phyloP scores from a whole-genome alignment of 495 filamentous ascomycete species.

The Lepraria neglecta region DNA sequence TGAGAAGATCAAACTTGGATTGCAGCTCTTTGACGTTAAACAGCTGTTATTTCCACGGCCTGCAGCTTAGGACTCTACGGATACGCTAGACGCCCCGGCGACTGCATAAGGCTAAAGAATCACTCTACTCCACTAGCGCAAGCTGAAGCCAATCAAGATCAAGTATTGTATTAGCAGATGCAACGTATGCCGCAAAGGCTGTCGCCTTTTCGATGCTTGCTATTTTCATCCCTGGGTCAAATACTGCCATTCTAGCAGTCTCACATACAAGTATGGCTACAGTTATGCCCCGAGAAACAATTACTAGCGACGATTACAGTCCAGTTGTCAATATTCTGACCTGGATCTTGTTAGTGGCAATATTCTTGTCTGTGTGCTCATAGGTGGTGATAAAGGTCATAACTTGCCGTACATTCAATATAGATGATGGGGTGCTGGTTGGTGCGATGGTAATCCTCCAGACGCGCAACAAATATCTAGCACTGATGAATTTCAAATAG shows the following conservation, averaged over 20 bases:
- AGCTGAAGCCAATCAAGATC: no score
- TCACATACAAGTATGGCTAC: not conserved
- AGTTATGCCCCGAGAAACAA: not conserved
- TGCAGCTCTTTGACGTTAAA: not conserved
- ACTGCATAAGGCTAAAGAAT: no score
- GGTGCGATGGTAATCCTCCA: slow-evolving; percentile 14
- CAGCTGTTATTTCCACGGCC: not conserved
- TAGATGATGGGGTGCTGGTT: slow-evolving; percentile 15
- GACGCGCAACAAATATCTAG: no score
- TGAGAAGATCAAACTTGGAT: not conserved
- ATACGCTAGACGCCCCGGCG: no score
- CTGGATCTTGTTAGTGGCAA: slow-evolving; percentile 20
- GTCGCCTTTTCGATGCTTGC: not conserved
- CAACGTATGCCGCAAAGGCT: no score
- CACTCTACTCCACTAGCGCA: no score
- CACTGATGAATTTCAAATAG: slow-evolving; percentile 8
- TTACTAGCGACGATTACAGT: not conserved
- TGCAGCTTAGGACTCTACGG: no score
- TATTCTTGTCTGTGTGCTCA: slow-evolving; percentile 17
- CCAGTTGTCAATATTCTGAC: slow-evolving; percentile 19
- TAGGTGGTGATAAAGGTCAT: slow-evolving; percentile 14
- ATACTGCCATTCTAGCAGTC: not conserved
- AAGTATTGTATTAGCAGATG: no score
- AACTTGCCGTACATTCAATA: slow-evolving; percentile 8
- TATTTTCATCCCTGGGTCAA: not conserved